Evolutionary conservation across 805 yeast species (phyloP), one percentile per base, ranked within the genome.

Genomic region (Pichia deserticola): DNA sequence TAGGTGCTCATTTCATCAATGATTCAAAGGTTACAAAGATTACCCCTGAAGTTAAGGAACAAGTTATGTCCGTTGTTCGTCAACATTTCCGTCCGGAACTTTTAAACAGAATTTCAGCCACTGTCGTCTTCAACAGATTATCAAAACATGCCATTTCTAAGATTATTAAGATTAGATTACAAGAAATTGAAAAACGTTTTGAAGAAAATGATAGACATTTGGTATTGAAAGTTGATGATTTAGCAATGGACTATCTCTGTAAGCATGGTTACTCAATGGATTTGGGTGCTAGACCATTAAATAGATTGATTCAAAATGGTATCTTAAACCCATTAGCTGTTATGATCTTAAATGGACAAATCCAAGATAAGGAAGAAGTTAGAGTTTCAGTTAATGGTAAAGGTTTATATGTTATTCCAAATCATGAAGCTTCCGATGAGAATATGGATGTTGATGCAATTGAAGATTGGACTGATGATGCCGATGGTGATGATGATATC

Each of bases 81-180:
- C 76, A 76, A 6, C 98, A 93, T 67, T 93, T 93, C 81, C 81
- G 98, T 67, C 99, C 99, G 5, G 99, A 93, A 70, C 93, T 93
- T 73, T 75, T 93, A 61, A 93, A 93, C 77, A 86, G 99, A 75
- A 92, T 93, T 56, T 84, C 96, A 2, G 87, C 95, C 7, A 90
- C 88, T 58, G 89, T 92, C 33, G 85, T 93, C 27, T 93, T 93
- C 79, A 93, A 93, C 77, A 81, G 96, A 59, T 76, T 93, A 56
- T 87, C 97, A 15, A 85, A 82, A 74, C 84, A 85, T 67, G 95
- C 97, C 1, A 93, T 93, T 57, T 79, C 88, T 58, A 88, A 87
- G 80, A 93, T 93, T 61, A 97, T 93, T 42, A 81, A 81, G 52
- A 83, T 93, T 55, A 79, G 99, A 62, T 71, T 93, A 56, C 67